Conservation (phyloP, 1,284 basidiomycete genomes). For the Ceratorhiza oryzae-sativae region DNA sequence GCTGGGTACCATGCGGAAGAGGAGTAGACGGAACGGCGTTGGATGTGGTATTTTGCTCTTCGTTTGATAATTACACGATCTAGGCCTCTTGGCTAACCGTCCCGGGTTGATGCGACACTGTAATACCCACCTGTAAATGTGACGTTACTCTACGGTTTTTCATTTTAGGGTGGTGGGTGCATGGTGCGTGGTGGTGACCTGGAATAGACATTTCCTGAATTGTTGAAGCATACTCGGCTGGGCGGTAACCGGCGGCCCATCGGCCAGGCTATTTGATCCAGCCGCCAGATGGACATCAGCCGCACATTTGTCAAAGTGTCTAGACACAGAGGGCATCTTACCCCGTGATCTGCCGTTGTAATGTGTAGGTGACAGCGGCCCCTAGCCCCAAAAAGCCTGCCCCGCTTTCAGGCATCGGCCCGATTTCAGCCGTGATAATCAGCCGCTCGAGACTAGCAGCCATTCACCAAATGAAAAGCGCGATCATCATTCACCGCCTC, state of each 20-base stretch:
- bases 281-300: not conserved
- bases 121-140: slow-evolving; percentile 25
- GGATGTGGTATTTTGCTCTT: not conserved
- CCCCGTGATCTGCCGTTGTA: not conserved
- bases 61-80: not conserved
- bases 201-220: not conserved
- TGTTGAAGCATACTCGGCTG: not conserved
- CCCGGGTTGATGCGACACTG: slow-evolving; percentile 24
- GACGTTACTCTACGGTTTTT: not conserved
- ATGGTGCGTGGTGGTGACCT: not conserved
- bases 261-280: not conserved
- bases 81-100: not conserved
- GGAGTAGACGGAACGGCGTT: slow-evolving; percentile 58
- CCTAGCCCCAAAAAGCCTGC: no score
- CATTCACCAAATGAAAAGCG: not conserved
- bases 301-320: not conserved
- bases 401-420: not conserved
- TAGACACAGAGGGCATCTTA: not conserved
- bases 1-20: slow-evolving; percentile 89
- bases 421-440: slow-evolving; percentile 2
- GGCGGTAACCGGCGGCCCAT: not conserved
- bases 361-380: not conserved
- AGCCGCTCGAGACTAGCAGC: not conserved
- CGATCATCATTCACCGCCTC: not conserved
- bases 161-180: not conserved